A percentile compares a stretch with the other conserved stretches of the same genome.
Conservation (phyloP, 345 rosid species). For the Raphanus sativus region DNA sequence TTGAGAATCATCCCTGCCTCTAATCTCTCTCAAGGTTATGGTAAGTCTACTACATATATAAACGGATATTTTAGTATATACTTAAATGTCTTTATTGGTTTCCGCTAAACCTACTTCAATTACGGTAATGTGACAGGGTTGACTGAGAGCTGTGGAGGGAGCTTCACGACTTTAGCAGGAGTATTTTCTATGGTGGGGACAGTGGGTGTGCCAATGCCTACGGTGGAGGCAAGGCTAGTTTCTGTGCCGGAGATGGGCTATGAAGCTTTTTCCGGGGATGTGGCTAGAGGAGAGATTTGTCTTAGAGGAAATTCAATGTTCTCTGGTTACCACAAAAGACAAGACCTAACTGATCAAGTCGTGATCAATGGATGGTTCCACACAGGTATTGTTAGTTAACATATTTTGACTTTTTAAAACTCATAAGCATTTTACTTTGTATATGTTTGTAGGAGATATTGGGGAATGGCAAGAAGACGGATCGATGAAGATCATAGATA, state of each 20-base stretch:
- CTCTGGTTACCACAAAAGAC: slow-evolving; percentile 90
- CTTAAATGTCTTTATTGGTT: background rate
- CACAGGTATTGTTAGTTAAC: slow-evolving; percentile 54
- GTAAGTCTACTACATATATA: slow-evolving; percentile 39
- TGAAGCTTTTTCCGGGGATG: slow-evolving; percentile 61
- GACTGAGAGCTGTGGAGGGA: slow-evolving; percentile 91
- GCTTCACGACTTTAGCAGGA: slow-evolving; percentile 73
- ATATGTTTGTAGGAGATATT: slow-evolving; percentile 61
- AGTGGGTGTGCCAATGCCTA: slow-evolving; percentile 86
- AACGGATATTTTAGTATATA: background rate
- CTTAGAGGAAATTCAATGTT: slow-evolving; percentile 76
- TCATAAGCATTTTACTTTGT: background rate
- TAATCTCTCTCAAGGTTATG: slow-evolving; percentile 90
- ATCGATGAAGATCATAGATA: slow-evolving; percentile 85
- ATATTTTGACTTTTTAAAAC: background rate
- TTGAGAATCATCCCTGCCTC: slow-evolving; percentile 77
- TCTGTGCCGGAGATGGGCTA: slow-evolving; percentile 95
- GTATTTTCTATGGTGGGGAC: slow-evolving; percentile 85
- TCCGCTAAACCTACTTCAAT: background rate
- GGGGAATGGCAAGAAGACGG: slow-evolving; percentile 92
- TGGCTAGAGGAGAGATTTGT: slow-evolving; percentile 86
- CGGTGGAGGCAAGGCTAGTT: slow-evolving; percentile 89
- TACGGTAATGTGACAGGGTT: slow-evolving; percentile 54
- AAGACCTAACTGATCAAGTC: slow-evolving; percentile 80
- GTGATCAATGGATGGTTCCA: slow-evolving; percentile 93